A percentile compares a stretch with the other conserved stretches of the same genome.
These are phyloP conservation scores for Xylaria sp. DNA, from an alignment of 2,329 filamentous ascomycete genomes.

Conservation along the genomic window DNA sequence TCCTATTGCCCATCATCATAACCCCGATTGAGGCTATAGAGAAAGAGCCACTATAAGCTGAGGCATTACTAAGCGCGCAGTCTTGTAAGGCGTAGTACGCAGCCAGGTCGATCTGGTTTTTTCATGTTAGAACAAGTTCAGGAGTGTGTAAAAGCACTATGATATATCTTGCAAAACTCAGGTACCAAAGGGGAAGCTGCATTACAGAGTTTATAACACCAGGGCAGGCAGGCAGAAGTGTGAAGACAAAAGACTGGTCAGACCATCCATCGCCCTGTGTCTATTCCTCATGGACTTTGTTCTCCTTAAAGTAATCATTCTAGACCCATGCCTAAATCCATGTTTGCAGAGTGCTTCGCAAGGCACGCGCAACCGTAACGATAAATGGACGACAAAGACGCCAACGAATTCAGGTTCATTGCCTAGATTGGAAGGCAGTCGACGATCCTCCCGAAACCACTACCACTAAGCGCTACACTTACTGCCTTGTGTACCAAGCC, in stretches of 20 bases:
- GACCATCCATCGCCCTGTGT: slow-evolving; percentile 9
- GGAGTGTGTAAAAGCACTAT: too few relatives aligned
- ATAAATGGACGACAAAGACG: slow-evolving; percentile 31
- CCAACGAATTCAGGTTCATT: slow-evolving; percentile 32
- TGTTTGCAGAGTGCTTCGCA: slow-evolving; percentile 21
- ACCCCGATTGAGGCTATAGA: too few relatives aligned
- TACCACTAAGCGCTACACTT: slow-evolving; percentile 24
- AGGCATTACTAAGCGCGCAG: too few relatives aligned
- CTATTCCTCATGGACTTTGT: slow-evolving; percentile 28
- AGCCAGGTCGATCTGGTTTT: too few relatives aligned
- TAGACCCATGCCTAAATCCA: slow-evolving; percentile 19
- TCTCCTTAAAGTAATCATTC: slow-evolving; percentile 27
- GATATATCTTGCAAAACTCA: too few relatives aligned
- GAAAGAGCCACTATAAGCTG: too few relatives aligned
- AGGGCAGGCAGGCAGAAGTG: too few relatives aligned
- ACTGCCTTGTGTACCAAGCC: slow-evolving; percentile 13
- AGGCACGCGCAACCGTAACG: slow-evolving; percentile 28
- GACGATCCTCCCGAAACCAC: slow-evolving; percentile 23
- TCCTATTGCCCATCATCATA: too few relatives aligned
- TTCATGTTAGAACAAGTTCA: too few relatives aligned
- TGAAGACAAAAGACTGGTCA: neutral
- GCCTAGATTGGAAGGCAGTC: slow-evolving; percentile 28
- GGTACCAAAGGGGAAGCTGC: slow-evolving; percentile 9
- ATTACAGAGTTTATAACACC: too few relatives aligned
- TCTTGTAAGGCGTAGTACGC: too few relatives aligned